Evolutionary conservation across 139 green algal species (phyloP).

Genomic region (Mychonastes homosphaera): DNA sequence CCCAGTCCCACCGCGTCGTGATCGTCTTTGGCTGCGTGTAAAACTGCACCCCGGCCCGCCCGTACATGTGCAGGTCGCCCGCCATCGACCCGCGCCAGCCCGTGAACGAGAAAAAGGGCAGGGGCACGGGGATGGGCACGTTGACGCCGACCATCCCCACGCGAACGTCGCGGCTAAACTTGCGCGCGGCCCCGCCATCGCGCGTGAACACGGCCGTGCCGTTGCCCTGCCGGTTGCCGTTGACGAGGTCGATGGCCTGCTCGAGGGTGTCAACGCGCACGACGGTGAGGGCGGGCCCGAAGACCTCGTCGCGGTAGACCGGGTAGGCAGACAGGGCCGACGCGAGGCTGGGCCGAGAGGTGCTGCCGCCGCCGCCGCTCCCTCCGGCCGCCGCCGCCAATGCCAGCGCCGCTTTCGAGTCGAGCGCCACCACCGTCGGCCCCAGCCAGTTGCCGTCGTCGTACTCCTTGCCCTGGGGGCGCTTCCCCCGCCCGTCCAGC

Average conservation of each 20-base stretch:
- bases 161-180: slow-evolving; percentile 65
- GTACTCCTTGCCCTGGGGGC: slow-evolving; percentile 58
- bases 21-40: slow-evolving; percentile 94
- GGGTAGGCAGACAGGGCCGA: too few relatives aligned
- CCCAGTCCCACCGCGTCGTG: slow-evolving; percentile 66
- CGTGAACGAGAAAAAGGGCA: slow-evolving; percentile 96
- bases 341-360: too few relatives aligned
- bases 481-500: slow-evolving; percentile 66
- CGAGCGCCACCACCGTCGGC: slow-evolving; percentile 76
- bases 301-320: slow-evolving; percentile 92
- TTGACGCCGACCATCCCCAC: slow-evolving; percentile 88
- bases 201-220: slow-evolving; percentile 88
- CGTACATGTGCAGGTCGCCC: slow-evolving; percentile 87
- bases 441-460: slow-evolving; percentile 85
- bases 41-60: slow-evolving; percentile 79
- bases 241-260: slow-evolving; percentile 76
- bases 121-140: slow-evolving; percentile 90
- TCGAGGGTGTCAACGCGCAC: slow-evolving; percentile 69
- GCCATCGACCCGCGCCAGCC: slow-evolving; percentile 60
- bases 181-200: slow-evolving; percentile 62
- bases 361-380: too few relatives aligned
- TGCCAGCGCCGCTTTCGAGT: slow-evolving; percentile 71
- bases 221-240: slow-evolving; percentile 87
- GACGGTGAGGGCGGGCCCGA: slow-evolving; percentile 85
- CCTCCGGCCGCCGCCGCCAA: too few relatives aligned